phyloP scores from a whole-genome alignment of 2,329 filamentous ascomycete genomes.

The Colletotrichum zoysiae region DNA sequence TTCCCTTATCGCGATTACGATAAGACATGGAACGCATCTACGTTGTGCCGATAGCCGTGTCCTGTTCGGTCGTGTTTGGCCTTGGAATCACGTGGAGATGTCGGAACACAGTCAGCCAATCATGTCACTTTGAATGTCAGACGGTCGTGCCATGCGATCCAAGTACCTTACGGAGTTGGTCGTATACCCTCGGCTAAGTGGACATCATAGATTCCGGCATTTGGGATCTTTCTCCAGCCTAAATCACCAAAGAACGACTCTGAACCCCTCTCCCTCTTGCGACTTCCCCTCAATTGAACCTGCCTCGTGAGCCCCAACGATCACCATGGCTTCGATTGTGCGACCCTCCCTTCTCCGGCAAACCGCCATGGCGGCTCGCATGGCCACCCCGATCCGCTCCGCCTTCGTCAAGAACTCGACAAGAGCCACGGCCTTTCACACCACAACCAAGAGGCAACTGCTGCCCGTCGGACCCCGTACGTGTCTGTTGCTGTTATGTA shows the following conservation, averaged over 20 bases:
- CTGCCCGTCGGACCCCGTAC: conserved; percentile 88
- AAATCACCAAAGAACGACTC: conserved; percentile 31
- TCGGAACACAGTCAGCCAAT: conserved; percentile 55
- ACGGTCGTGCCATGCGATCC: conserved; percentile 7
- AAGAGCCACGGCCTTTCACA: conserved; percentile 87
- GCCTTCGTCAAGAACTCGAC: conserved; percentile 52
- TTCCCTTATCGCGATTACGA: conserved; percentile 37
- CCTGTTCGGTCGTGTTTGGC: not conserved
- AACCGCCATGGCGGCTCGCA: conserved; percentile 58
- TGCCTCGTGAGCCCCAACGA: conserved; percentile 25
- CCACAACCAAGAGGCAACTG: conserved; percentile 79
- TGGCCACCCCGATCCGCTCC: conserved; percentile 48
- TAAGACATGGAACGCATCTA: conserved; percentile 21
- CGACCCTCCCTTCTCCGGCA: conserved; percentile 69
- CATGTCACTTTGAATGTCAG: conserved; percentile 55
- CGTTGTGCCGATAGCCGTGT: conserved; percentile 15
- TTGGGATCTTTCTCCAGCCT: conserved; percentile 33
- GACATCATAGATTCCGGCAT: conserved; percentile 51
- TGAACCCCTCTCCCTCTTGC: conserved; percentile 9
- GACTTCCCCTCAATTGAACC: conserved; percentile 37
- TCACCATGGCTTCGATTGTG: conserved; percentile 68
- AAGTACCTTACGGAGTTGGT: conserved; percentile 4
- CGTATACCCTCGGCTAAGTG: conserved; percentile 59
- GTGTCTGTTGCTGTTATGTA: conserved; percentile 50
- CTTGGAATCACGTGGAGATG: conserved; percentile 39